Percentiles rank a stretch among this genome's conserved stretches.
Evolutionary conservation across 2,329 filamentous ascomycete genomes (phyloP).

Genomic region (Botrytis paeoniae): DNA sequence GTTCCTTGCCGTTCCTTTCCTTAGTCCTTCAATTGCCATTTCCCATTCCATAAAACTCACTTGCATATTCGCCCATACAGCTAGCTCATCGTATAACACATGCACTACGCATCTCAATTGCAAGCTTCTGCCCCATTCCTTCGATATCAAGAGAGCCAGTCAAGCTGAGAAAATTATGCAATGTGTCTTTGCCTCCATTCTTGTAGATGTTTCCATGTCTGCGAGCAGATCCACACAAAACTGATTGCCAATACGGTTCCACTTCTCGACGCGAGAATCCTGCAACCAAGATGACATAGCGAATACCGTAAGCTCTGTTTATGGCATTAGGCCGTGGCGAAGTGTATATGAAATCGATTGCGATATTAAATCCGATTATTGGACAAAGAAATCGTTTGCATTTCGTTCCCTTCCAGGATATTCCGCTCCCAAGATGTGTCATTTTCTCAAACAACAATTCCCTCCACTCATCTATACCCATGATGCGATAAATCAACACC

Average conservation of each 20-base stretch:
- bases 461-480: background rate
- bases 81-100: background rate
- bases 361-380: background rate
- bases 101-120: background rate
- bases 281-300: background rate
- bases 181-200: background rate
- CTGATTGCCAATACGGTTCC: background rate
- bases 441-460: background rate
- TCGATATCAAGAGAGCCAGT: background rate
- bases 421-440: background rate
- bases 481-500: constrained; percentile 3
- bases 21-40: background rate
- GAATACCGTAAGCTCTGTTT: background rate
- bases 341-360: background rate
- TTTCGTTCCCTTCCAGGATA: background rate
- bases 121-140: background rate
- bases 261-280: background rate
- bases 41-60: constrained; percentile 4
- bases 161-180: background rate
- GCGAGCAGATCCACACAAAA: too few relatives aligned
- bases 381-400: background rate
- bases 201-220: background rate
- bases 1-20: background rate
- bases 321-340: background rate
- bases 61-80: background rate